Evolutionary conservation across 495 filamentous ascomycete genomes (phyloP).

Genomic region (Cercophora samala): DNA sequence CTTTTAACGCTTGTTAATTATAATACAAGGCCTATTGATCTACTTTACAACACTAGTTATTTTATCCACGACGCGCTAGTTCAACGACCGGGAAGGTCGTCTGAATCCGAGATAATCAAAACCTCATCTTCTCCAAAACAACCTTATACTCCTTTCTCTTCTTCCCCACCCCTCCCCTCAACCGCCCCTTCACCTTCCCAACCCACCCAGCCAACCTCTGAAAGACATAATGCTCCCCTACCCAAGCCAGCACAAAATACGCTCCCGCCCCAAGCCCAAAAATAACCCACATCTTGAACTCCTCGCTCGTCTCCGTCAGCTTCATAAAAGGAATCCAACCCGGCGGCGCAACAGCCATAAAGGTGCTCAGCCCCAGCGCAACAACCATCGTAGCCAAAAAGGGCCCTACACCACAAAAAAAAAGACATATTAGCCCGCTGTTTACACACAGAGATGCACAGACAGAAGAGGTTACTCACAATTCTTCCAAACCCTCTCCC

Average conservation of each 20-base stretch:
- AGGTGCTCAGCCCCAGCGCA: constrained; percentile 60
- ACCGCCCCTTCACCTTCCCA: constrained; percentile 52
- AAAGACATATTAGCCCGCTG: too few relatives aligned
- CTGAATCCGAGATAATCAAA: too few relatives aligned
- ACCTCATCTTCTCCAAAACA: constrained; percentile 68
- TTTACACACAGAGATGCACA: too few relatives aligned
- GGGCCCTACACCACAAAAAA: constrained; percentile 53
- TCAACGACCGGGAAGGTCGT: too few relatives aligned
- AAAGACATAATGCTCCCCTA: constrained; percentile 67
- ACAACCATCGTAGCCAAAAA: constrained; percentile 75
- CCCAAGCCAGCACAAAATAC: constrained; percentile 64
- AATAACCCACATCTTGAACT: constrained; percentile 70
- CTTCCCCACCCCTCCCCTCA: constrained; percentile 54
- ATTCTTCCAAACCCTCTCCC: constrained; percentile 76
- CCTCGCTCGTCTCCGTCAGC: constrained; percentile 66
- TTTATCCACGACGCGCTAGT: too few relatives aligned
- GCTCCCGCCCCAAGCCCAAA: constrained; percentile 53
- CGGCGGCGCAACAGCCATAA: constrained; percentile 74
- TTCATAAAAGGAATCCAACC: constrained; percentile 76
- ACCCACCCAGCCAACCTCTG: constrained; percentile 65
- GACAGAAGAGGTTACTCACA: constrained; percentile 52
- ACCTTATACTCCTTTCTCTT: constrained; percentile 85
- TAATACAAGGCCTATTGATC: too few relatives aligned
- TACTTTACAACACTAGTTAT: too few relatives aligned
- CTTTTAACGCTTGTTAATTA: too few relatives aligned